Evolutionary conservation across 2,329 filamentous ascomycete species (phyloP).

Genomic region (Fusarium buharicum): DNA sequence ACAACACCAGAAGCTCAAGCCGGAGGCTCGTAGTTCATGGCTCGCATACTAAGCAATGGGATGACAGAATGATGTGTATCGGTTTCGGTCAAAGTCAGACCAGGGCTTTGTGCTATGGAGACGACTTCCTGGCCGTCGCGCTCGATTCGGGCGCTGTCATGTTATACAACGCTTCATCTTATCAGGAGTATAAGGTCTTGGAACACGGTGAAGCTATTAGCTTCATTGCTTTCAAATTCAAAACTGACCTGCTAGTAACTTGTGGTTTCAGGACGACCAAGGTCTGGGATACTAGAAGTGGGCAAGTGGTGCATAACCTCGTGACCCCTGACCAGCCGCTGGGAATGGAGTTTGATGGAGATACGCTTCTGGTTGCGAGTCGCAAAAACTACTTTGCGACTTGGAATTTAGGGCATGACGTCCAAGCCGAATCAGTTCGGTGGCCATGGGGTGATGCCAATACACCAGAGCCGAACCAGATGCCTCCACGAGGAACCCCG

Average conservation of each 20-base stretch:
- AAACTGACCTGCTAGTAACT: conserved; percentile 47
- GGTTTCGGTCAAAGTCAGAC: conserved; percentile 42
- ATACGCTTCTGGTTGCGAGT: conserved; percentile 45
- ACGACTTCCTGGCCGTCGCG: conserved; percentile 45
- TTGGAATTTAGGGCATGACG: conserved; percentile 45
- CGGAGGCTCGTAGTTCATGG: conserved; percentile 42
- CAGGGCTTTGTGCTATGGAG: conserved; percentile 43
- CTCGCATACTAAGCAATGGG: conserved; percentile 42
- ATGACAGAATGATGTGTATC: conserved; percentile 48
- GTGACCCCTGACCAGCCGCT: conserved; percentile 38
- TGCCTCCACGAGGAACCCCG: conserved; percentile 31
- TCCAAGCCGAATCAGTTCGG: conserved; percentile 8
- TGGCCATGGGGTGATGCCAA: conserved; percentile 43
- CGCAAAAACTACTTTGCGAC: conserved; percentile 42
- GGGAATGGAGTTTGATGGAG: conserved; percentile 42
- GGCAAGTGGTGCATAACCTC: conserved; percentile 43
- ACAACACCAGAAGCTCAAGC: conserved; percentile 19
- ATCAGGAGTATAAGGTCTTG: conserved; percentile 43
- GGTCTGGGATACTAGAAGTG: conserved; percentile 48
- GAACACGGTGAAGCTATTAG: conserved; percentile 47
- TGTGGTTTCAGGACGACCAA: conserved; percentile 44
- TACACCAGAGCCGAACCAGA: conserved; percentile 9
- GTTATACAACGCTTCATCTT: conserved; percentile 43
- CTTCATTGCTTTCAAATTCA: conserved; percentile 47
- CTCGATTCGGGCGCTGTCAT: conserved; percentile 38